phyloP scores from a whole-genome alignment of 805 yeast genomes.

The Metschnikowia anglica region DNA sequence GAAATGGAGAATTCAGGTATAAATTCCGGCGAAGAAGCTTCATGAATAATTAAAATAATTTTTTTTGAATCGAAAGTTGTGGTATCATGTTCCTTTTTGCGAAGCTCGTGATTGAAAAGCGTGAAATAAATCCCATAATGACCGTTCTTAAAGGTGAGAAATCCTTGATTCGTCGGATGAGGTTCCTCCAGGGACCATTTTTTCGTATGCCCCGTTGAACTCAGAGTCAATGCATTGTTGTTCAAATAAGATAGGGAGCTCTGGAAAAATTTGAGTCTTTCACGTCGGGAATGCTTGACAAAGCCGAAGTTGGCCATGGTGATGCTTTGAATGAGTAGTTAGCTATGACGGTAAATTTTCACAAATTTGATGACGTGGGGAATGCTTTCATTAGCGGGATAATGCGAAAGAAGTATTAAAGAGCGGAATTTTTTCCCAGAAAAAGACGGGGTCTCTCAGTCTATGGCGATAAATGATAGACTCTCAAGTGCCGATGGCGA shows the following conservation, averaged over 20 bases:
- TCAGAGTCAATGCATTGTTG: conserved; percentile 13
- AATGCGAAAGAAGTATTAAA: neutral
- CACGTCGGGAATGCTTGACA: conserved; percentile 14
- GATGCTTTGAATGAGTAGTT: no score
- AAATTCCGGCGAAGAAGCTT: neutral
- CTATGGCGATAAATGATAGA: no score
- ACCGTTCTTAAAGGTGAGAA: conserved; percentile 35
- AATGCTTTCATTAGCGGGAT: neutral
- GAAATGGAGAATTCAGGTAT: conserved; percentile 30
- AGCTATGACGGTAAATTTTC: no score
- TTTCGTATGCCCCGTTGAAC: conserved; percentile 11
- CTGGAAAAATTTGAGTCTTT: conserved; percentile 27
- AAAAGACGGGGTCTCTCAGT: no score
- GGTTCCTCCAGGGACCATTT: conserved; percentile 27
- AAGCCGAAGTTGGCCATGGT: conserved; percentile 16
- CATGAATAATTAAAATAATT: conserved; percentile 13
- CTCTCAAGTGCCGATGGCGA: no score
- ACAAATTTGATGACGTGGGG: neutral
- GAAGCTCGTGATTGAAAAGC: conserved; percentile 36
- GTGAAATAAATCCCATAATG: conserved; percentile 45
- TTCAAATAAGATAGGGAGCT: conserved; percentile 27
- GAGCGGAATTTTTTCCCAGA: neutral
- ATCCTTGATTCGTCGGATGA: conserved; percentile 25
- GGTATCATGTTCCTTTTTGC: conserved; percentile 20
- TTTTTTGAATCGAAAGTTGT: conserved; percentile 5